Evolutionary conservation across 202 grass and related monocot genomes (phyloP), one percentile per base, ranked within the genome.

Genomic region (Saccharum hybrid): DNA sequence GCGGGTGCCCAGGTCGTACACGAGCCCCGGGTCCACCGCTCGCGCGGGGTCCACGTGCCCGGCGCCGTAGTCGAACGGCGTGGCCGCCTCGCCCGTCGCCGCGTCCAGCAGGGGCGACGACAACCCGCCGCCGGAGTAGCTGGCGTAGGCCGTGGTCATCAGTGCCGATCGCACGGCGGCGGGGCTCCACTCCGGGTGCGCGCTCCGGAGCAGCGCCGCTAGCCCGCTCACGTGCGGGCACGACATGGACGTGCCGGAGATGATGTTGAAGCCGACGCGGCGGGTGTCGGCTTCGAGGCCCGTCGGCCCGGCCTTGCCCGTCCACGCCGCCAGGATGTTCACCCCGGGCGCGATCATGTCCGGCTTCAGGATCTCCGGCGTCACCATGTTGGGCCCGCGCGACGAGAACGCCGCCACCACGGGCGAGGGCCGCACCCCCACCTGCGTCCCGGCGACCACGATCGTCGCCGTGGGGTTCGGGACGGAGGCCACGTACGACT

Each of bases 231-330:
- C 86, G 71, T 97, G 94, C 13, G 94, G 94, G 81, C 94, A 97
- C 16, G 94, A 97, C 94, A 97, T 97, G 57, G 94, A 97, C 2
- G 94, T 97, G 23, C 94, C 94, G 0, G 94, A 97, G 66, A 97
- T 89, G 75, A 97, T 90, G 90, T 92, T 94, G 86, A 84, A 98
- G 31, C 45, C 72, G 0, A 87, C 89, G 6, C 93, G 93, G 13
- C 96, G 93, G 10, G 77, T 56, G 83, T 98, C 96, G 15, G 83
- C 71, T 8, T 78, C 45, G 22, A 92, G 74, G 1, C 85, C 92
- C 7, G 90, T 95, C 12, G 92, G 96, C 28, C 92, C 92, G 0
- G 65, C 87, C 63, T 86, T 86, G 0, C 90, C 89, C 0, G 96
- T 95, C 92, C 93, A 98, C 15, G 86, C 77, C n/a, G 96, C 96